These are phyloP conservation scores for Ceratobasidium sp. DNA, from an alignment of 1,284 basidiomycete genomes.

Conservation along the genomic window DNA sequence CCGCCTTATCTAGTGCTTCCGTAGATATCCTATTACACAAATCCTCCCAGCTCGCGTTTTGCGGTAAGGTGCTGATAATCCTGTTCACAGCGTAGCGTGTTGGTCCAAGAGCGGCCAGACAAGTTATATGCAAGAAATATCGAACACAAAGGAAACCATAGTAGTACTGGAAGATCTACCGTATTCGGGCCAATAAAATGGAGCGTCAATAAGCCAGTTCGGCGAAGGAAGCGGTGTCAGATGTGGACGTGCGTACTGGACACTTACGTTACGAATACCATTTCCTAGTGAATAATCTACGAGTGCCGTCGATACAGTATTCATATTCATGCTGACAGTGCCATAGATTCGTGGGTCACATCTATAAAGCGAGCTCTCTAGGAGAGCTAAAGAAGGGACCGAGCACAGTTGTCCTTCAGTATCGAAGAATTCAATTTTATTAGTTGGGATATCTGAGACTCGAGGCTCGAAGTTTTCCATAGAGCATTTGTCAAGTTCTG, in stretches of 20 bases:
- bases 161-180: not conserved
- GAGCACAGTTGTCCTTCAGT: not conserved
- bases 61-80: not conserved
- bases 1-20: not conserved
- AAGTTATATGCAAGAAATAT: not conserved
- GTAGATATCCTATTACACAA: not conserved
- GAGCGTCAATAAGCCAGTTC: too few species aligned
- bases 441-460: not conserved
- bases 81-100: not conserved
- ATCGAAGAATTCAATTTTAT: not conserved
- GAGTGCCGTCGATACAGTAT: not conserved
- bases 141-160: constrained; percentile 4
- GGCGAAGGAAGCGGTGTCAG: too few species aligned
- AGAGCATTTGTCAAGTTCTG: not conserved
- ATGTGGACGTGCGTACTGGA: not conserved
- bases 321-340: not conserved
- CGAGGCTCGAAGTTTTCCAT: not conserved
- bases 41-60: not conserved
- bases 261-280: not conserved
- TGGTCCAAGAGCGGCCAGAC: not conserved
- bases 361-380: not conserved
- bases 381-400: not conserved
- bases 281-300: not conserved
- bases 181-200: not conserved
- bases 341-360: not conserved